phyloP scores from a whole-genome alignment of 2,329 filamentous ascomycete genomes.

The Fusarium acutatum region DNA sequence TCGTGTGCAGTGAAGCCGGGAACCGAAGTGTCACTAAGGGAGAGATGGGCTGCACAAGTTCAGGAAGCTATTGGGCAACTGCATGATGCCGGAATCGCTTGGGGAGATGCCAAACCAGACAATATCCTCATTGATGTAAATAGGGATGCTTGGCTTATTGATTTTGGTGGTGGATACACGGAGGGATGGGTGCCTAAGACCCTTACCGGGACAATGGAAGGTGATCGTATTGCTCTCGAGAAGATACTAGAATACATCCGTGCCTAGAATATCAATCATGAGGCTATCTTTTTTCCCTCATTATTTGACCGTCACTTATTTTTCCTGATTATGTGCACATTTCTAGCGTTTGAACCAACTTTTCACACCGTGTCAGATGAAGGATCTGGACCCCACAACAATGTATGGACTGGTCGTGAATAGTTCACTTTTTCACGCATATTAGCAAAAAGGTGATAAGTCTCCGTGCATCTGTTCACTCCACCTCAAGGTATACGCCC shows the following conservation, averaged over 20 bases:
- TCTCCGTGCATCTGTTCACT: neutral
- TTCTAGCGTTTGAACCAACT: accelerated
- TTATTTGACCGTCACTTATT: accelerated
- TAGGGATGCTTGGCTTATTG: neutral
- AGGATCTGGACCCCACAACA: neutral
- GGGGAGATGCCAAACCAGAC: neutral
- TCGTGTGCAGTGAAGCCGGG: neutral
- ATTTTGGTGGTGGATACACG: neutral
- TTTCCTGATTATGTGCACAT: neutral
- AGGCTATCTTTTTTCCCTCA: accelerated
- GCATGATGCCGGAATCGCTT: neutral
- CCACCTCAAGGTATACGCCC: neutral
- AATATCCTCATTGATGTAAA: neutral
- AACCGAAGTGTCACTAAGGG: neutral
- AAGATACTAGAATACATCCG: neutral
- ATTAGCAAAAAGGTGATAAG: neutral
- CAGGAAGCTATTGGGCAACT: neutral
- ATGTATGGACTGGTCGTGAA: neutral
- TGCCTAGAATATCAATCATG: neutral
- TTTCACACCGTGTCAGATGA: neutral
- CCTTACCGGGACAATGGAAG: neutral
- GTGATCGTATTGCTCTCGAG: neutral
- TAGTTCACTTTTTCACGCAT: neutral
- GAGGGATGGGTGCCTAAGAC: neutral
- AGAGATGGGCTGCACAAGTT: neutral